Percentiles rank a stretch among this genome's conserved stretches.
Conservation (phyloP, 2,329 filamentous ascomycete species). For the Xylaria sp. region DNA sequence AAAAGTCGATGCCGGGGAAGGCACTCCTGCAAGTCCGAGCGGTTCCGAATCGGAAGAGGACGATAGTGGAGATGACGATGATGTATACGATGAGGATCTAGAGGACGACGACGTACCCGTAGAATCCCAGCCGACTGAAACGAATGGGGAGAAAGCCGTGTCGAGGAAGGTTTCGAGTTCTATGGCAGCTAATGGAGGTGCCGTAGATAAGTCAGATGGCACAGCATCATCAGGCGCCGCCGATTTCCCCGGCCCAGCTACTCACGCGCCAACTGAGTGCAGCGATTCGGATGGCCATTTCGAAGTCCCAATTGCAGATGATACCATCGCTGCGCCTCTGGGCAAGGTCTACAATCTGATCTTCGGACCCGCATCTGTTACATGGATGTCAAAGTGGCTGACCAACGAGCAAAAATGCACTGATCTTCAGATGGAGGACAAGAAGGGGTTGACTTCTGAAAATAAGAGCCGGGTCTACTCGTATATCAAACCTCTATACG, state of each 20-base stretch:
- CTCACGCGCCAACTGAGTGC: constrained; percentile 85
- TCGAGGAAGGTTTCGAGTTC: constrained; percentile 75
- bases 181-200: constrained; percentile 50
- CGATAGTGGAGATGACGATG: constrained; percentile 72
- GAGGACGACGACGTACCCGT: constrained; percentile 67
- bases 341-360: constrained; percentile 90
- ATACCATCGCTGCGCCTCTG: constrained; percentile 82
- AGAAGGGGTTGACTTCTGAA: constrained; percentile 76
- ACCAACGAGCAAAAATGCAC: constrained; percentile 85
- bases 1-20: constrained; percentile 67
- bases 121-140: constrained; percentile 48
- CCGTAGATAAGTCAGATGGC: constrained; percentile 57
- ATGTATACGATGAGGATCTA: constrained; percentile 80
- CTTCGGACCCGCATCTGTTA: constrained; percentile 79
- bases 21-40: constrained; percentile 55
- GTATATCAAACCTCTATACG: constrained; percentile 90
- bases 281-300: constrained; percentile 80
- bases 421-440: constrained; percentile 87
- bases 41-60: constrained; percentile 62
- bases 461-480: constrained; percentile 76
- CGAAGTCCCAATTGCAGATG: constrained; percentile 84
- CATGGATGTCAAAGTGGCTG: constrained; percentile 87
- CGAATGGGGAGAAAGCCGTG: constrained; percentile 65
- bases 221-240: constrained; percentile 49
- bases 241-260: constrained; percentile 84